Conservation (phyloP, 495 filamentous ascomycete species). For the Aspergillus bridgeri region DNA sequence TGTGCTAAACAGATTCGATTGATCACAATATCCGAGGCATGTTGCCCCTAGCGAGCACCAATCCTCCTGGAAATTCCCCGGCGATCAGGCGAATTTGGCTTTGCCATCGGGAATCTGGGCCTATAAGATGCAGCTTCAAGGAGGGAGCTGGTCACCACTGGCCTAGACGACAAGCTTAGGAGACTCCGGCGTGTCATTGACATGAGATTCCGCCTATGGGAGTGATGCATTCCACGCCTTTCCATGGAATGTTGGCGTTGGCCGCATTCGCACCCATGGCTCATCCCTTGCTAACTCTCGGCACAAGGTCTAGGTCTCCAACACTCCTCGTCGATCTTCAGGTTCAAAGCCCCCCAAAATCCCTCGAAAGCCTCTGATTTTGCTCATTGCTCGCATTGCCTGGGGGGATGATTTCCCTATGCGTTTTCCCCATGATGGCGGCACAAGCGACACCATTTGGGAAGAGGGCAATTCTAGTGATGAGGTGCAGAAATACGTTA, state of each 20-base stretch:
- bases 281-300: not conserved
- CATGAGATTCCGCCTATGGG: not conserved
- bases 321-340: not conserved
- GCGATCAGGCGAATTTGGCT: too few relatives aligned
- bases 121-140: too few relatives aligned
- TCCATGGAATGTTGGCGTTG: not conserved
- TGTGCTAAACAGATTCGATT: too few relatives aligned
- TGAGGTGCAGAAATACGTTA: constrained; percentile 17
- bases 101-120: too few relatives aligned
- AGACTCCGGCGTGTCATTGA: not conserved
- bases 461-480: not conserved
- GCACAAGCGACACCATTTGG: not conserved
- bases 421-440: not conserved
- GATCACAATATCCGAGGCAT: too few relatives aligned
- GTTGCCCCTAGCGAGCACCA: too few relatives aligned
- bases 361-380: not conserved
- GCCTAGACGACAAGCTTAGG: not conserved
- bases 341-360: not conserved
- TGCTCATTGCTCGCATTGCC: not conserved
- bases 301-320: not conserved
- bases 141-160: too few relatives aligned
- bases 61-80: too few relatives aligned
- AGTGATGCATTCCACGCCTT: not conserved
- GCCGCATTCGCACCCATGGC: not conserved
- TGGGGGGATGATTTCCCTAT: not conserved